phyloP scores from a whole-genome alignment of 2,329 filamentous ascomycete species.

The Claviceps quebecensis region DNA sequence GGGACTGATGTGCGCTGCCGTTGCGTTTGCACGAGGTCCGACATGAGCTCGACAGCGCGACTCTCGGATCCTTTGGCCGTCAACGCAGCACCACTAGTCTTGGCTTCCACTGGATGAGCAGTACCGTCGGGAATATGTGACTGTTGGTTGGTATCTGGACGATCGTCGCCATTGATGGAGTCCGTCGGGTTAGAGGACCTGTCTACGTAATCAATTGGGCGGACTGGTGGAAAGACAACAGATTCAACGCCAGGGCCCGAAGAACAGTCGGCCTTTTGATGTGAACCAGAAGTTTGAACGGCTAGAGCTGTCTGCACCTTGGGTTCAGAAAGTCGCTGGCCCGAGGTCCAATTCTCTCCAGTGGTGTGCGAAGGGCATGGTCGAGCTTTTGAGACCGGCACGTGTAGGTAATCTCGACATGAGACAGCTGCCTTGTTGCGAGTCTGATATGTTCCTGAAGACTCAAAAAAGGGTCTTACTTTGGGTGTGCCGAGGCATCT shows the following conservation, averaged over 20 bases:
- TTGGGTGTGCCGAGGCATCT: background rate
- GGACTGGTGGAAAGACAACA: background rate
- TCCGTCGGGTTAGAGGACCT: background rate
- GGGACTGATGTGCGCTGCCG: background rate
- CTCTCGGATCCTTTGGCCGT: background rate
- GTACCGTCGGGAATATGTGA: background rate
- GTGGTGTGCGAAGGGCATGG: constrained; percentile 7
- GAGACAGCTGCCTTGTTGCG: background rate
- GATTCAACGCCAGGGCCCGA: background rate
- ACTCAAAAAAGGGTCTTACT: background rate
- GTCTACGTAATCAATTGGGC: background rate
- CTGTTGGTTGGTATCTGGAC: background rate
- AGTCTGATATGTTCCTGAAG: background rate
- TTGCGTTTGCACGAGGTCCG: background rate
- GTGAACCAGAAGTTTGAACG: background rate
- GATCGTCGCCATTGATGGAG: constrained; percentile 2
- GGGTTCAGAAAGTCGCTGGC: background rate
- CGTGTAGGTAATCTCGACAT: background rate
- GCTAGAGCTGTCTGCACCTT: background rate
- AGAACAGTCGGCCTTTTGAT: background rate
- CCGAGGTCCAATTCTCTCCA: background rate
- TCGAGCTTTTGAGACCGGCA: constrained; percentile 11
- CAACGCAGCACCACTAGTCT: background rate
- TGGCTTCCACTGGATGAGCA: background rate
- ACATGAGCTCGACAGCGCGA: background rate